Percentiles rank a stretch among this genome's conserved stretches.
Evolutionary conservation across 768 basidiomycete genomes (phyloP).

Genomic region (Lactarius akahatsu): DNA sequence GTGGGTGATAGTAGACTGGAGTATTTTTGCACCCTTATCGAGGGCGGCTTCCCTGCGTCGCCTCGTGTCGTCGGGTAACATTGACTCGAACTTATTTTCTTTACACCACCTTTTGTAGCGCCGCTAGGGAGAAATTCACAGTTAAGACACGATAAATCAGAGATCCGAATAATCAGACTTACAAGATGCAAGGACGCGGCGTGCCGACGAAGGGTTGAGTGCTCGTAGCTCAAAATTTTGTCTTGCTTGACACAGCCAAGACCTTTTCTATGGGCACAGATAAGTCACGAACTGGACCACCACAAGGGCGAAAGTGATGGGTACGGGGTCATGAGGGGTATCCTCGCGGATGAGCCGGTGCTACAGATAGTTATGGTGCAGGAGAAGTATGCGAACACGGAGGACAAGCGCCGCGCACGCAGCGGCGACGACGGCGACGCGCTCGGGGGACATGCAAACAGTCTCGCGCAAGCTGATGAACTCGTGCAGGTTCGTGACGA

Average conservation of each 20-base stretch:
- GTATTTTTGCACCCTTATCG: not conserved
- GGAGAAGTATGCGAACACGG: too few relatives aligned
- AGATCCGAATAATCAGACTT: not conserved
- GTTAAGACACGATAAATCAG: not conserved
- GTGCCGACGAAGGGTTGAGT: not conserved
- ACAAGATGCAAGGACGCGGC: not conserved
- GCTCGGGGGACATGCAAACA: conserved; percentile 28
- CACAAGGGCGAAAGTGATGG: not conserved
- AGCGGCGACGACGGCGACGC: not conserved
- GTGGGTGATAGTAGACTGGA: not conserved
- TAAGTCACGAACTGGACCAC: too few relatives aligned
- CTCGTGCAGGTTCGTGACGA: conserved; percentile 45
- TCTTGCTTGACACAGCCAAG: not conserved
- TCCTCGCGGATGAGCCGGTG: too few relatives aligned
- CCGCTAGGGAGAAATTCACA: not conserved
- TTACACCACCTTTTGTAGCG: not conserved
- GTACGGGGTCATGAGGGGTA: not conserved
- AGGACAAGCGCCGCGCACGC: conserved; percentile 28
- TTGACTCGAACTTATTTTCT: conserved; percentile 1
- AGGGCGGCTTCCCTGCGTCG: not conserved
- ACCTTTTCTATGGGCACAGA: not conserved
- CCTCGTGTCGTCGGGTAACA: not conserved
- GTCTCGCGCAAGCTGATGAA: conserved; percentile 34
- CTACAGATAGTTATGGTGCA: too few relatives aligned
- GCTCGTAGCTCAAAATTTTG: not conserved